A percentile compares a stretch with the other conserved stretches of the same genome.
phyloP scores from a whole-genome alignment of 2,329 filamentous ascomycete genomes.

The Thermothelomyces thermophilus region DNA sequence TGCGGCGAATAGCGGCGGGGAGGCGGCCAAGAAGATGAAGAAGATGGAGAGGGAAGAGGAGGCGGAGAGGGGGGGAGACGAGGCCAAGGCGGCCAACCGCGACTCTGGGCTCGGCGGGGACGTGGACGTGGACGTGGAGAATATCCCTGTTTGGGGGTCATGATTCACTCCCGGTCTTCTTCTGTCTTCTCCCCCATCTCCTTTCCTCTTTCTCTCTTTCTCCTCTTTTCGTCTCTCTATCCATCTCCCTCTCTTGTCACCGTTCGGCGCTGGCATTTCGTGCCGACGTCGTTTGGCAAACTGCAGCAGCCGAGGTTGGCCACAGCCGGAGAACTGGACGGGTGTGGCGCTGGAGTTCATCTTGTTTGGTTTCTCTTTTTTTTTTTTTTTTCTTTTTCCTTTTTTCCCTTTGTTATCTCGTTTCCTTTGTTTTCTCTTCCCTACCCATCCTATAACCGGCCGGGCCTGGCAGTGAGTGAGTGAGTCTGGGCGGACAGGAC shows the following conservation, averaged over 20 bases:
- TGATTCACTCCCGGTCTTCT: background rate
- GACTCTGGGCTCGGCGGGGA: conserved; percentile 16
- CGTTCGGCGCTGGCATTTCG: no score
- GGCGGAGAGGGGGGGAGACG: background rate
- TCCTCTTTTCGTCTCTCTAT: no score
- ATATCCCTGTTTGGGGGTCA: conserved; percentile 14
- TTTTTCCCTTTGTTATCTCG: background rate
- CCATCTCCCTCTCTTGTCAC: no score
- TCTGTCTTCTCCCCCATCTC: background rate
- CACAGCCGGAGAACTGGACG: conserved; percentile 1
- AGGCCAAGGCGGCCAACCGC: conserved; percentile 3
- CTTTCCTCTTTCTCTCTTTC: background rate
- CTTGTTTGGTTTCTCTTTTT: background rate
- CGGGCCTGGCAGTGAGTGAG: background rate
- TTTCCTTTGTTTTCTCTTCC: background rate
- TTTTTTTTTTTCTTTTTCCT: background rate
- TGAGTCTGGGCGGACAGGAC: background rate
- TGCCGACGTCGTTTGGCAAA: no score
- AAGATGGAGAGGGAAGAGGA: background rate
- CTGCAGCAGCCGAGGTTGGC: no score
- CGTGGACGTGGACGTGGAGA: conserved; percentile 8
- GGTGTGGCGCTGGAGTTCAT: background rate
- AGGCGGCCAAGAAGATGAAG: background rate
- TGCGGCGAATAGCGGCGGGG: background rate
- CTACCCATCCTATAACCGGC: background rate